Evolutionary conservation across 1,284 basidiomycete genomes (phyloP).

Genomic region (Sanghuangporus weigelae): DNA sequence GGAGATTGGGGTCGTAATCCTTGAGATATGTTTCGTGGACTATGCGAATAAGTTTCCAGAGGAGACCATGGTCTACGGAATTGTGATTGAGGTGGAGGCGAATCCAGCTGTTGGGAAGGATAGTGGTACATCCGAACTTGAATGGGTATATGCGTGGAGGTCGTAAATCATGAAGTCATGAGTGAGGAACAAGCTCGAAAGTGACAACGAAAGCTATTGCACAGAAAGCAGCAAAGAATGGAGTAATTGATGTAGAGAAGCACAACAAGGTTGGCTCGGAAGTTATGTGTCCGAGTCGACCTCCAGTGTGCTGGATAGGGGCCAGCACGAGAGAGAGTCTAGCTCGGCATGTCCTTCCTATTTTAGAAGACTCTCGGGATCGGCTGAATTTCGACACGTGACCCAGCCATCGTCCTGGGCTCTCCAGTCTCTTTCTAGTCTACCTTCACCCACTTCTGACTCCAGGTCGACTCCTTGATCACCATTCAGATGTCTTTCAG

Average conservation of each 20-base stretch:
- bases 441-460: not conserved
- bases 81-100: slow-evolving; percentile 47
- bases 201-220: not conserved
- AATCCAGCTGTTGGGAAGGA: slow-evolving; percentile 37
- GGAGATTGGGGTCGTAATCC: slow-evolving; percentile 41
- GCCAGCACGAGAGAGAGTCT: no score
- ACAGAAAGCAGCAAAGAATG: not conserved
- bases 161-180: slow-evolving; percentile 14
- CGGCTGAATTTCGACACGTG: no score
- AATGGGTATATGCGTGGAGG: not conserved
- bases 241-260: not conserved
- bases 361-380: no score
- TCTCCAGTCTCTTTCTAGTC: not conserved
- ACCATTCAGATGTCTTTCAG: not conserved
- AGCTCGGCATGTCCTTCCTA: no score
- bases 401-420: no score
- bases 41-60: slow-evolving; percentile 26
- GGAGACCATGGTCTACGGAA: slow-evolving; percentile 58
- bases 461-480: not conserved
- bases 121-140: slow-evolving; percentile 28
- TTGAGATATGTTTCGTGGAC: slow-evolving; percentile 27
- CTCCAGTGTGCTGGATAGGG: no score
- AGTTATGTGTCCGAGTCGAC: not conserved
- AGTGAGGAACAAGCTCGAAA: not conserved
- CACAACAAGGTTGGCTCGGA: not conserved